A percentile compares a stretch with the other conserved stretches of the same genome.
These are phyloP conservation scores for Acacia melanoxylon DNA, from an alignment of 306 rosid species.

Conservation along the genomic window DNA sequence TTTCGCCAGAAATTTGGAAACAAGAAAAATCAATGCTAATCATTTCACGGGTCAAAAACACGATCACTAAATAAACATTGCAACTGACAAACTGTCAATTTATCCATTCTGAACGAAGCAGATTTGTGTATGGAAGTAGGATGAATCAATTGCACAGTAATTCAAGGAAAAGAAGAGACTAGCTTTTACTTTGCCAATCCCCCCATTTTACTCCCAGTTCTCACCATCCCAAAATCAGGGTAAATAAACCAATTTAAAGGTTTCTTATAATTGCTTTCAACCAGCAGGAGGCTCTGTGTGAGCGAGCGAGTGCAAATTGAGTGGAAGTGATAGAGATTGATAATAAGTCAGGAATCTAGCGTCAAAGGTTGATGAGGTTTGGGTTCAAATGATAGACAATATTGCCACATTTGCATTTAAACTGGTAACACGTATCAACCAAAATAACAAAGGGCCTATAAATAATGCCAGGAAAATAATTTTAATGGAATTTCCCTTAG, in stretches of 20 bases:
- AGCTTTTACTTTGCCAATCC: background rate
- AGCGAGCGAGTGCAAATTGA: background rate
- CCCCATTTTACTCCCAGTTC: conserved; percentile 7
- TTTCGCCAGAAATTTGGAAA: too few species aligned
- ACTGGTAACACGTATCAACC: background rate
- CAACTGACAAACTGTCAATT: background rate
- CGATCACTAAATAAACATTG: background rate
- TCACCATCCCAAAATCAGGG: background rate
- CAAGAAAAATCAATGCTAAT: background rate
- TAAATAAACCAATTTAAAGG: background rate
- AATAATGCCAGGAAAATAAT: background rate
- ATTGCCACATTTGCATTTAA: background rate
- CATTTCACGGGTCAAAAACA: background rate
- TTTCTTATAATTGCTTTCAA: background rate
- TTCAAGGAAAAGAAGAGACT: background rate
- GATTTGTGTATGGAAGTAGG: background rate
- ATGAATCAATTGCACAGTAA: background rate
- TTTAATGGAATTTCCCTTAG: background rate
- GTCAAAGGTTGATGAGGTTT: background rate
- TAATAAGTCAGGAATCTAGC: background rate
- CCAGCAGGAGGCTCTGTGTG: too few species aligned
- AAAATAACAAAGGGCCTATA: background rate
- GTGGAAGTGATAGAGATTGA: background rate
- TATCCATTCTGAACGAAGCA: background rate
- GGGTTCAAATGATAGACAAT: background rate